A percentile compares a stretch with the other conserved stretches of the same genome.
These are phyloP conservation scores for Globisporangium cystogenes DNA, from an alignment of 352 stramenopile species.

Conservation along the genomic window DNA sequence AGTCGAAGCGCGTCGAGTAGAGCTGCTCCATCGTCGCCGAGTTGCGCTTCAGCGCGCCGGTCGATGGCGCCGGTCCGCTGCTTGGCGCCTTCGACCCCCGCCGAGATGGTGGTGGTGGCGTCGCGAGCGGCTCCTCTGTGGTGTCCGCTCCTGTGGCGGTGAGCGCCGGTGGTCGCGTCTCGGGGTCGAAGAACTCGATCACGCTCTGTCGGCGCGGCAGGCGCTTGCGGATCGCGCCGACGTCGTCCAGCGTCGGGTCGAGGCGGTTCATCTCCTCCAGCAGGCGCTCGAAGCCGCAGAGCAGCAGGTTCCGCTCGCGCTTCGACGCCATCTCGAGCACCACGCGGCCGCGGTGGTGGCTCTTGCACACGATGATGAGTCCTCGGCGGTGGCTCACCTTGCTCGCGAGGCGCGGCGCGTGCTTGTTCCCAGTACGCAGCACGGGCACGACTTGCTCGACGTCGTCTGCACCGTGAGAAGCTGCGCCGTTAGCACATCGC, in stretches of 20 bases:
- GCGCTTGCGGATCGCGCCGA: slow-evolving; percentile 40
- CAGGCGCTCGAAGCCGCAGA: slow-evolving; percentile 49
- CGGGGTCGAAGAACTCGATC: slow-evolving; percentile 42
- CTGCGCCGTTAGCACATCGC: neutral
- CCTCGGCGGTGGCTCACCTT: slow-evolving; percentile 63
- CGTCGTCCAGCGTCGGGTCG: slow-evolving; percentile 33
- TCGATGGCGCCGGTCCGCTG: neutral
- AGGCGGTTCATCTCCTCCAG: slow-evolving; percentile 41
- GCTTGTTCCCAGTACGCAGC: slow-evolving; percentile 39
- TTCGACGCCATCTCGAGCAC: slow-evolving; percentile 60
- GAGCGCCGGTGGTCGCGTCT: slow-evolving; percentile 6
- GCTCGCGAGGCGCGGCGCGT: slow-evolving; percentile 37
- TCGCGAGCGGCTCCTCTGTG: neutral
- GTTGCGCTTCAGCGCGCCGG: slow-evolving; percentile 4
- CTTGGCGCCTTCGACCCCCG: neutral
- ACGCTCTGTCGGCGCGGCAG: slow-evolving; percentile 38
- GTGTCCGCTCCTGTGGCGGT: neutral
- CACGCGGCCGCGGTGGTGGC: slow-evolving; percentile 51
- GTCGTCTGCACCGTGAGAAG: slow-evolving; percentile 35
- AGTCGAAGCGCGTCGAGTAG: slow-evolving; percentile 65
- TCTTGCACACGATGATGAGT: slow-evolving; percentile 64
- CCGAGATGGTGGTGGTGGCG: neutral
- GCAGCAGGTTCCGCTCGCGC: slow-evolving; percentile 45
- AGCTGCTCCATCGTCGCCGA: slow-evolving; percentile 33
- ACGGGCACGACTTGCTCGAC: slow-evolving; percentile 53